phyloP scores from a whole-genome alignment of 2,329 filamentous ascomycete species.

The Coleophoma cylindrospora region DNA sequence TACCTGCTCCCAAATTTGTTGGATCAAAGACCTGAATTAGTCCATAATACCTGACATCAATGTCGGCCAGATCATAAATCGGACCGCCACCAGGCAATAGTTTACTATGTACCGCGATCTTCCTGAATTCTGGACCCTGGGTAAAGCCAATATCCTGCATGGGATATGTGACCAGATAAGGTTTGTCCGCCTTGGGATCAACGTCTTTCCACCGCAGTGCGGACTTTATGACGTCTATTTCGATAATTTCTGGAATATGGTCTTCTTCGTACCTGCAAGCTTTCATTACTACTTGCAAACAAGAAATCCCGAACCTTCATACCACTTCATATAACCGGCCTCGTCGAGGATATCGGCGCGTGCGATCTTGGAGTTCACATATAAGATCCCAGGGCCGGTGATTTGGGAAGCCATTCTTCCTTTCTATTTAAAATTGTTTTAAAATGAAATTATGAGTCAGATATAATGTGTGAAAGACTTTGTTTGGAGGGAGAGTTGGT shows the following conservation, averaged over 20 bases:
- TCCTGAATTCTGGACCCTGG: conserved; percentile 5
- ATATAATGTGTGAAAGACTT: too few relatives aligned
- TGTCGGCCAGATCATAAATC: conserved; percentile 7
- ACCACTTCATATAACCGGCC: conserved; percentile 9
- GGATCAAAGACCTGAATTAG: conserved; percentile 9
- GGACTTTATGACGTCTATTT: conserved; percentile 2
- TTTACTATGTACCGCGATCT: conserved; percentile 5
- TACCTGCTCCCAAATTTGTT: conserved; percentile 3
- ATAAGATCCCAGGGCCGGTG: conserved; percentile 8
- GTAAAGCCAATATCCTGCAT: conserved; percentile 5
- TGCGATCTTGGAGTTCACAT: conserved; percentile 11
- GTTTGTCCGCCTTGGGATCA: conserved; percentile 6
- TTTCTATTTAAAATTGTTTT: background rate
- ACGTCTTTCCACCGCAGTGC: conserved; percentile 6
- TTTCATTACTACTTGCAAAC: too few relatives aligned
- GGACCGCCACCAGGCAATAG: conserved; percentile 1
- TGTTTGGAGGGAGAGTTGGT: background rate
- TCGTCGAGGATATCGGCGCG: conserved; percentile 3
- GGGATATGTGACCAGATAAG: conserved; percentile 8
- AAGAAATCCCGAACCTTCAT: background rate
- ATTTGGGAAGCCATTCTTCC: background rate
- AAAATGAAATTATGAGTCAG: background rate
- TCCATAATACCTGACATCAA: conserved; percentile 8
- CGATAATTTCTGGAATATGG: conserved; percentile 9
- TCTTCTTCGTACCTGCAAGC: background rate